Conservation (phyloP, 2,329 filamentous ascomycete genomes). For the Calonectria ilicicola region DNA sequence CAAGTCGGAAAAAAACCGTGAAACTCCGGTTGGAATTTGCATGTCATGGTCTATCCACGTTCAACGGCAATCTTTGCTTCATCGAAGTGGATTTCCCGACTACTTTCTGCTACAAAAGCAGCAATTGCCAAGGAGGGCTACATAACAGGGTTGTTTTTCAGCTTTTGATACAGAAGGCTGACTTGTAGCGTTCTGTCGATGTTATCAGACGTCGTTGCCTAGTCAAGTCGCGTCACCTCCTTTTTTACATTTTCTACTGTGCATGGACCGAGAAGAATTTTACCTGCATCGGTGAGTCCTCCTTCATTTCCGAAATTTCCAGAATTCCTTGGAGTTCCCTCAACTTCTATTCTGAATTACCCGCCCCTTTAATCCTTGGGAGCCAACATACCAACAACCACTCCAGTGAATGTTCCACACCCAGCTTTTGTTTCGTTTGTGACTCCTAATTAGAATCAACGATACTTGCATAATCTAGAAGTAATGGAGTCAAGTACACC, state of each 20-base stretch:
- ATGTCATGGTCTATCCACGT: not conserved
- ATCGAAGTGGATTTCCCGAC: not conserved
- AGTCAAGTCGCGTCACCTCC: not conserved
- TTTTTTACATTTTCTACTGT: not conserved
- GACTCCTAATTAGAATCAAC: too few species aligned
- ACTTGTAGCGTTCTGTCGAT: not conserved
- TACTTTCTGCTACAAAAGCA: not conserved
- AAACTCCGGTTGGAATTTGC: not conserved
- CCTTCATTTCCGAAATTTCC: not conserved
- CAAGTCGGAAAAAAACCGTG: not conserved
- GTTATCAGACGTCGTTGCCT: not conserved
- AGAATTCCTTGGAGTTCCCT: not conserved
- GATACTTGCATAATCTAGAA: too few species aligned
- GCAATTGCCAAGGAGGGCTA: not conserved
- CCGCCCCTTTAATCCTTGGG: not conserved
- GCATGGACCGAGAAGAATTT: not conserved
- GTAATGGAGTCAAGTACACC: not conserved
- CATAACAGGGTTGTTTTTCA: not conserved
- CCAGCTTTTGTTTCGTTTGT: not conserved
- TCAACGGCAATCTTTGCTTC: too few species aligned
- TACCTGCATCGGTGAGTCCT: not conserved
- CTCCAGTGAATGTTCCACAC: not conserved
- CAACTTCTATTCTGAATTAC: not conserved
- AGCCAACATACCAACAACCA: not conserved
- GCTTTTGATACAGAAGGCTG: not conserved